Conservation (phyloP, 1,284 basidiomycete genomes). For the Trametes versicolor region DNA sequence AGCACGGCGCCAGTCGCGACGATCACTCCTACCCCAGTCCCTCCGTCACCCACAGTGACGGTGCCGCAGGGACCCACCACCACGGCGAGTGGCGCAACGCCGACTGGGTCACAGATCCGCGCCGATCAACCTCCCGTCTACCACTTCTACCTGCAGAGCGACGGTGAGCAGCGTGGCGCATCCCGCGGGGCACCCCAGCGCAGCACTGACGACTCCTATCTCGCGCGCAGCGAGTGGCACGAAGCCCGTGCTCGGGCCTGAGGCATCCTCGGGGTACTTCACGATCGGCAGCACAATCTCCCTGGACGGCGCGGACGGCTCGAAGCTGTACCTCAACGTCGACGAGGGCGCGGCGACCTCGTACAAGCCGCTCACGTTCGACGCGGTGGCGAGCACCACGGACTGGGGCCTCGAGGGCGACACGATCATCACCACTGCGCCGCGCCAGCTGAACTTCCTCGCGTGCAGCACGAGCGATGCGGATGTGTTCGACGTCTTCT, state of each 20-base stretch:
- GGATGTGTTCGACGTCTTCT: conserved; percentile 56
- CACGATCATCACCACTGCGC: conserved; percentile 63
- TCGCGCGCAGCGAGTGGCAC: conserved; percentile 50
- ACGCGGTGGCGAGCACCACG: conserved; percentile 57
- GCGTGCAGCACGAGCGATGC: conserved; percentile 58
- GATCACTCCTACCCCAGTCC: conserved; percentile 34
- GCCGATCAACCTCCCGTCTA: conserved; percentile 62
- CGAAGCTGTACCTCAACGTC: conserved; percentile 59
- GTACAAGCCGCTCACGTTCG: conserved; percentile 60
- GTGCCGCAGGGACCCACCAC: conserved; percentile 44
- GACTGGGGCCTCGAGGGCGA: conserved; percentile 69
- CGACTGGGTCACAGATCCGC: conserved; percentile 64
- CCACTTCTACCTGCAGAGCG: conserved; percentile 66
- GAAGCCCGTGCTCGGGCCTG: conserved; percentile 61
- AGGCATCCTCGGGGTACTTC: conserved; percentile 60
- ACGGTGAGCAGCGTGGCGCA: conserved; percentile 46
- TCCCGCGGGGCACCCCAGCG: not conserved
- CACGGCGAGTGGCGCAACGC: conserved; percentile 53
- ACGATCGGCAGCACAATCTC: conserved; percentile 59
- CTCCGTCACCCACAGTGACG: conserved; percentile 48
- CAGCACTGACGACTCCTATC: conserved; percentile 30
- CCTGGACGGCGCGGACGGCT: conserved; percentile 51
- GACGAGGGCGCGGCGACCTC: conserved; percentile 54
- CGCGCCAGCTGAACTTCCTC: conserved; percentile 63
- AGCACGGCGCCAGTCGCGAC: conserved; percentile 33